A percentile compares a stretch with the other conserved stretches of the same genome.
These are phyloP conservation scores for Solanum rostratum DNA, from an alignment of 257 asterid species.

Conservation along the genomic window DNA sequence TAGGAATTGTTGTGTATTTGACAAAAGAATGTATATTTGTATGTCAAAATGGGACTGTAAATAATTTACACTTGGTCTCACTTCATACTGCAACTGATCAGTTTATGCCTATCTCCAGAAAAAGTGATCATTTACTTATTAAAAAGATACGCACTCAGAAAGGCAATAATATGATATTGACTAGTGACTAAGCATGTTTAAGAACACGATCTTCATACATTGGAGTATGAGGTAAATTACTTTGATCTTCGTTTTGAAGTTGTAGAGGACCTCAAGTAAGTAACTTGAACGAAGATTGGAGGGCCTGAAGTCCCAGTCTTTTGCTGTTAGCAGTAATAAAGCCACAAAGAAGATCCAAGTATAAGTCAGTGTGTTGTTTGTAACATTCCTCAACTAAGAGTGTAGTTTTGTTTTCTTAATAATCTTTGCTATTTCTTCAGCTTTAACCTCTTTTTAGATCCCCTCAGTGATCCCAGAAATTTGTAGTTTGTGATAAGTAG, in stretches of 20 bases:
- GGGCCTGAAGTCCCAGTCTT: not conserved
- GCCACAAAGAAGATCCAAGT: not conserved
- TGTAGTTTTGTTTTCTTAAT: not conserved
- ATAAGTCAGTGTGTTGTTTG: not conserved
- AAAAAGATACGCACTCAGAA: not conserved
- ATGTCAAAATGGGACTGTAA: not conserved
- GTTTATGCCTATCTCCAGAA: not conserved
- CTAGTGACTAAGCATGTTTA: not conserved
- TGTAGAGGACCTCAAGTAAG: not conserved
- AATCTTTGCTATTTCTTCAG: not conserved
- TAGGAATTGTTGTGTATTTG: not conserved
- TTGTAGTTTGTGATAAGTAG: not conserved
- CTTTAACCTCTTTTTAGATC: not conserved
- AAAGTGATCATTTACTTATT: not conserved
- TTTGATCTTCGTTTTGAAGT: not conserved
- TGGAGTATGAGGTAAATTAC: not conserved
- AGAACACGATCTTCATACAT: not conserved
- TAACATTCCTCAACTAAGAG: not conserved
- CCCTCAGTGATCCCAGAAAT: not conserved
- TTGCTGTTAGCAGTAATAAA: not conserved
- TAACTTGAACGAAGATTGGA: not conserved
- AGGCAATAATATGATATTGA: not conserved
- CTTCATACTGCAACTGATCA: not conserved
- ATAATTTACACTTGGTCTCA: not conserved
- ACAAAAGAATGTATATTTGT: not conserved